Base-by-base conservation (phyloP, 257 asterid genomes). In the Asclepias syriaca region DNA sequence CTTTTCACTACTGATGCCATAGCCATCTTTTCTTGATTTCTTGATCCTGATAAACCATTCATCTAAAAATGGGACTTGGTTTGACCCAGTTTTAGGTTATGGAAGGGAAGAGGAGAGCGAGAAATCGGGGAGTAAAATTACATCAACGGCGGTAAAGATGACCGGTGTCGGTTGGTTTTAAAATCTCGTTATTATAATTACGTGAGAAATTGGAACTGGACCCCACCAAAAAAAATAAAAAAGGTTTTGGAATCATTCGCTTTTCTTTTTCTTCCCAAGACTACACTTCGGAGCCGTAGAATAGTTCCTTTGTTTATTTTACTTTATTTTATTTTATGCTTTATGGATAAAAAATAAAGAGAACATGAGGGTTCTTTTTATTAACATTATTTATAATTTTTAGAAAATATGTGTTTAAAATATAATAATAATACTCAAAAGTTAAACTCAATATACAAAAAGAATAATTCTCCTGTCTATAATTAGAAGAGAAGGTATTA, bases 1-100 rank as follows among this genome's bases (percentile, higher is more conserved):
- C 78, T 65, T 57, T 87, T 88, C 18, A 85, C 81, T 46, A 58
- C 68, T 65, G 75, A 50, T 70, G 90, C 87, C 95, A 87, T 87
- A 16, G 53, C 63, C 73, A 74, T 74, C 2, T 45, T 39, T 27
- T 71, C 32, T 57, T 39, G 74, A 34, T 51, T 51, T 68, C 58
- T 14, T 53, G 39, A 68, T 61, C 18, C 16, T 4, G 5, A 22
- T 16, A 19, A 12, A 43, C 48, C 48, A 43, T 43, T 43, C 67
- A 10, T 6, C 48, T 2, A 16, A 16, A 34, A 16, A 2, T 6
- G 15, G 48, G 46, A 6, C 45, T 13, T 29, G 14, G 32, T 2
- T 27, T 58, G 65, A 58, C 19, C 1, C 21, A 10, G 43, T 4
- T 29, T 60, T 4, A 60, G 45, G 66, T 14, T 3, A 19, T 15